These are phyloP conservation scores for Tripidium arundinaceum DNA, from an alignment of 202 grass and related monocot species.

Conservation along the genomic window DNA sequence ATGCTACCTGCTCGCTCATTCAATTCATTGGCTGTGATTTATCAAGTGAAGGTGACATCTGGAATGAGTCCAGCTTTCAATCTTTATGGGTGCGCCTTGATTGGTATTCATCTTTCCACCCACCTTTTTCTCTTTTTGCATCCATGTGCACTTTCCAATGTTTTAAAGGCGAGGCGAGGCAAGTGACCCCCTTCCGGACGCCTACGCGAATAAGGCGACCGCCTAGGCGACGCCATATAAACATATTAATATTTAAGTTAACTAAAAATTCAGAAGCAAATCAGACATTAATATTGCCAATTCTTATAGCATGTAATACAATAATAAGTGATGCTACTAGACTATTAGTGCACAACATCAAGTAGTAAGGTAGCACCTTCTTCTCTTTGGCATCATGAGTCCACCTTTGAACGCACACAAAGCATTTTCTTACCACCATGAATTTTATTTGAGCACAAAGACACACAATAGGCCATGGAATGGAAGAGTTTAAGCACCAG, in stretches of 20 bases:
- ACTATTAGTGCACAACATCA: too few relatives aligned
- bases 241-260: too few relatives aligned
- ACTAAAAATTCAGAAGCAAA: too few relatives aligned
- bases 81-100: slow-evolving; percentile 90
- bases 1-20: background rate
- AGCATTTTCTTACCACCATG: background rate
- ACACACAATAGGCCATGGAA: background rate
- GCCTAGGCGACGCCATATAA: too few relatives aligned
- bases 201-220: too few relatives aligned
- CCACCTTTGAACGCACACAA: background rate
- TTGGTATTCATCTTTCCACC: slow-evolving; percentile 54
- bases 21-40: slow-evolving; percentile 32
- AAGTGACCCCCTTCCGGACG: too few relatives aligned
- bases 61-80: slow-evolving; percentile 98
- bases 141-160: background rate
- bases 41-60: slow-evolving; percentile 84
- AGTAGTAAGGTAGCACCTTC: too few relatives aligned
- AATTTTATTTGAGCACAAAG: background rate
- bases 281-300: too few relatives aligned
- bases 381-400: background rate
- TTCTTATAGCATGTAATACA: too few relatives aligned
- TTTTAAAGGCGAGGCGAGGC: too few relatives aligned
- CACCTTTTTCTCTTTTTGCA: background rate
- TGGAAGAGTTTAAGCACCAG: slow-evolving; percentile 1
- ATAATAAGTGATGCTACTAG: too few relatives aligned